Evolutionary conservation across 75 land plant species (phyloP), one percentile per base, ranked within the genome.

Genomic region (Pseudotsuga menziesii): DNA sequence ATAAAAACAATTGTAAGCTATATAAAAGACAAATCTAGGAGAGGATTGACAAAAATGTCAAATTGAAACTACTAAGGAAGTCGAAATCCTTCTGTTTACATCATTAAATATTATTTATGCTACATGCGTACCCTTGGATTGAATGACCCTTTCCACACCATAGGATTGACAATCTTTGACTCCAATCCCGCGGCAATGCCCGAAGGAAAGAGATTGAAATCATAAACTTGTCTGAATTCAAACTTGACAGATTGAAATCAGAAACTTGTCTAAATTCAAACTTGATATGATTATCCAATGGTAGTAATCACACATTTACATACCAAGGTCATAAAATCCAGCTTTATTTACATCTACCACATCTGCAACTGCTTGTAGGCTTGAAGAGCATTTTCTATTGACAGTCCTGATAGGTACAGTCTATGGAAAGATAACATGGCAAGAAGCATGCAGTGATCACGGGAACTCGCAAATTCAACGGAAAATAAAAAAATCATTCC

Each of bases 111-210:
- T 57, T 63, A 76, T 73, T 69, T 8, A 64, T 44, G 44, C 58
- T 82, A 91, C 4, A 64, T 44, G 35, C 58, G 57, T 82, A 91
- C 97, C 82, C 75, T 91, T 63, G 99, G 97, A 78, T 96, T 96
- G 19, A 91, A 82, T 36, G 87, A 77, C 9, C 89, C 91, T 76
- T 91, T 94, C 90, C 89, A 91, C 61, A 85, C 90, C 85, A 94
- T 84, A 22, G 86, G 76, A 85, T 93, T 90, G 69, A 52, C 58
- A 20, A 94, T 85, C 99, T 93, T 96, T 2, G 97, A 91, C 76
- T 96, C 99, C 78, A 96, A 74, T 13, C 99, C 99, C 77, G 93
- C 97, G 4, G 97, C 99, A 82, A 96, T 96, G 8, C 99, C 98
- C 91, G 63, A n/a, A 73, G 61, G 20, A 58, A 22, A 41, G n/a